These are phyloP conservation scores for Periglandula ipomoeae DNA, from an alignment of 2,329 filamentous ascomycete species.

Conservation along the genomic window DNA sequence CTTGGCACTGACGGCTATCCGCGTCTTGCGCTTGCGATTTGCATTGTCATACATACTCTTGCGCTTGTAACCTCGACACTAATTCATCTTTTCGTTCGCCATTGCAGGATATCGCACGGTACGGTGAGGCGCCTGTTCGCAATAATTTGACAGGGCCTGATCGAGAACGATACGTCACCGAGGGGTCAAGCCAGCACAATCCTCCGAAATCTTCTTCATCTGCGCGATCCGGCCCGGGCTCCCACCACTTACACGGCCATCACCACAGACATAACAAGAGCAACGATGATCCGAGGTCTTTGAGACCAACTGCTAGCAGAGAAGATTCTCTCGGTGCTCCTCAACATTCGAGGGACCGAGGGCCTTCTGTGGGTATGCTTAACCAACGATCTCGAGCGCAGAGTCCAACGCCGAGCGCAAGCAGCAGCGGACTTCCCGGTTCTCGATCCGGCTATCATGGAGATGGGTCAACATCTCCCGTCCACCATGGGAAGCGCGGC, in stretches of 20 bases:
- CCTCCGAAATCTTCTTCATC: constrained; percentile 56
- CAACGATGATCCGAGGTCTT: constrained; percentile 54
- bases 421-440: constrained; percentile 47
- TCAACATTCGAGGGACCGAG: constrained; percentile 41
- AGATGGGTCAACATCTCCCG: constrained; percentile 52
- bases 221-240: constrained; percentile 47
- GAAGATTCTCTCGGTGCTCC: constrained; percentile 51
- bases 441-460: constrained; percentile 34
- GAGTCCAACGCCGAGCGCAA: constrained; percentile 72
- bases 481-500: constrained; percentile 41
- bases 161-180: constrained; percentile 54
- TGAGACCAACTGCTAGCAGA: constrained; percentile 64
- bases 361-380: constrained; percentile 36
- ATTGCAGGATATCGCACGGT: constrained; percentile 60
- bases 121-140: constrained; percentile 69
- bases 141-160: constrained; percentile 60
- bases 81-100: background rate
- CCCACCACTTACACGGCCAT: constrained; percentile 58
- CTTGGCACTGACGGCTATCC: background rate
- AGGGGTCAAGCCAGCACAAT: constrained; percentile 30
- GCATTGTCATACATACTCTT: background rate
- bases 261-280: constrained; percentile 60
- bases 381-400: constrained; percentile 51
- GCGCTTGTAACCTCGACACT: background rate
- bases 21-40: background rate